Evolutionary conservation across 306 rosid genomes (phyloP).

Genomic region (Casuarina glauca): DNA sequence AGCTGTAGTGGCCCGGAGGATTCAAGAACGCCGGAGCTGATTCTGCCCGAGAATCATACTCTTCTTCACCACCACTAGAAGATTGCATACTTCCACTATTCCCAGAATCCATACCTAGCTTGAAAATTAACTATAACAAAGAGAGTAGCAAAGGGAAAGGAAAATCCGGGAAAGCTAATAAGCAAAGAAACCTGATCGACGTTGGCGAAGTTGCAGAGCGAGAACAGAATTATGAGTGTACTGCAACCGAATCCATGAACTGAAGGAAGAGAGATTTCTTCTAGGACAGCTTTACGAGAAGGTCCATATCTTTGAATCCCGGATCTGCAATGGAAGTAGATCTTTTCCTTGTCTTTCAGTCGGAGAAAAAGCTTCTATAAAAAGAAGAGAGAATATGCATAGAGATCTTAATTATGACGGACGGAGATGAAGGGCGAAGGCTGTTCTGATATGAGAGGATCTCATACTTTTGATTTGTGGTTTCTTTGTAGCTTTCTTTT

Average conservation of each 20-base stretch:
- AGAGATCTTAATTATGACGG: slow-evolving; percentile 42
- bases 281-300: slow-evolving; percentile 13
- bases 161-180: not conserved
- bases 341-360: slow-evolving; percentile 63
- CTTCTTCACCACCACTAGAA: slow-evolving; percentile 84
- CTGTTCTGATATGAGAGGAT: not conserved
- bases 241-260: slow-evolving; percentile 19
- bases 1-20: slow-evolving; percentile 28
- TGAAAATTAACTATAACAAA: slow-evolving; percentile 33
- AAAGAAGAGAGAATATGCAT: slow-evolving; percentile 54
- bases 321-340: slow-evolving; percentile 56
- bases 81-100: slow-evolving; percentile 79
- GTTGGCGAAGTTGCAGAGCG: not conserved
- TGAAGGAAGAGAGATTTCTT: not conserved
- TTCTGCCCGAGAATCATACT: slow-evolving; percentile 59
- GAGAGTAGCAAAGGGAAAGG: not conserved
- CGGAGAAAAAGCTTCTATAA: slow-evolving; percentile 41
- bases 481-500: not conserved
- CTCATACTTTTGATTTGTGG: not conserved
- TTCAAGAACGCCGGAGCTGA: slow-evolving; percentile 40
- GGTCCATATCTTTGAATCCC: slow-evolving; percentile 40
- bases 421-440: slow-evolving; percentile 17
- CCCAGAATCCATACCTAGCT: slow-evolving; percentile 76
- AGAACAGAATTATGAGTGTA: slow-evolving; percentile 12
- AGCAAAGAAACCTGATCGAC: slow-evolving; percentile 24